Evolutionary conservation across 164 flowering plant species (phyloP), one percentile per base, ranked within the genome.

Genomic region (Sextonia rubra): DNA sequence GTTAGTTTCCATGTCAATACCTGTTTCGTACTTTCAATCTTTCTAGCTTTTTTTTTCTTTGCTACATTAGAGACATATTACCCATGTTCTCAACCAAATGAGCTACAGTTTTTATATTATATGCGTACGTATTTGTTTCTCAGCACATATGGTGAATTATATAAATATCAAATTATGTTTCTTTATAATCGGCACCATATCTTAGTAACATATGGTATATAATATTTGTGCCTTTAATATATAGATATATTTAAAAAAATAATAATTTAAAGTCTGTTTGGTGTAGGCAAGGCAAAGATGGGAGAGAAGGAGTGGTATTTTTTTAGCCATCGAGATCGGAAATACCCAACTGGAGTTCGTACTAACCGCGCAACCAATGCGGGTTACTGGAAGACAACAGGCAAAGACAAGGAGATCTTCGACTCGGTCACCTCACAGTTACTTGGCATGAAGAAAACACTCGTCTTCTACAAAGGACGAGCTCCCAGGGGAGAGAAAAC

Each of bases 261-360:
- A n/a, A n/a, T n/a, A n/a, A n/a, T n/a, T n/a, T n/a, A n/a, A n/a
- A n/a, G 24, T 9, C 4, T 4, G 5, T 25, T 23, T 71, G 7
- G 12, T 47, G 76, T 56, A 92, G 98, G 85, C 66, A 94, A 94
- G 82, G 98, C 98, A 3, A 94, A 91, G 72, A 91, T 91, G 97
- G 98, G 98, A 78, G 98, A 90, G 70, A 94, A 91, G 48, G 98
- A 93, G 75, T 93, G 97, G 97, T 93, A 93, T 48, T 93, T 93
- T 83, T 93, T 93, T 86, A 89, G 91, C 80, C 87, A 91, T 0
- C 74, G 98, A n/a, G 98, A 93, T 65, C 80, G 98, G 32, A 94
- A 94, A 70, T 94, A 94, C 80, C 98, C 98, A 8, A 94, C 98
- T 0, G 98, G 98, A 1, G 91, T 94, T 58, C 78, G 98, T 75